Evolutionary conservation across 2,329 filamentous ascomycete species (phyloP).

Genomic region (Sporothrix schenckii): DNA sequence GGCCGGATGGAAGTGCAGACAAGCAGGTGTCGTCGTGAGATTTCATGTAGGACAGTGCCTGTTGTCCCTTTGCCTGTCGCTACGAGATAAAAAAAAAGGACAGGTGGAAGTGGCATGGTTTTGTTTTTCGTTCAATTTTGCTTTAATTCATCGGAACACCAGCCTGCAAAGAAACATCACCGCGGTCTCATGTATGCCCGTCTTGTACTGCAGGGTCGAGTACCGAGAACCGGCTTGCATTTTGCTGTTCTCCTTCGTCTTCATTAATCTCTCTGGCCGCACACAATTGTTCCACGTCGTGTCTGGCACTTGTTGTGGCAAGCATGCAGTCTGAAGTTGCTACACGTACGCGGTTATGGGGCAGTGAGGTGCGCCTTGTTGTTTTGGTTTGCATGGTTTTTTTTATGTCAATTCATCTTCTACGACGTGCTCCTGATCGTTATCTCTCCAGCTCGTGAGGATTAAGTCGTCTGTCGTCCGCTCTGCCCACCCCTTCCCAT

Average conservation of each 20-base stretch:
- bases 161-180: no score
- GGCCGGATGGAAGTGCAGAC: background rate
- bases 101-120: no score
- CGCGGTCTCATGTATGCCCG: background rate
- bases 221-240: no score
- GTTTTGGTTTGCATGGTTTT: background rate
- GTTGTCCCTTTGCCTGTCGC: background rate
- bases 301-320: conserved; percentile 23
- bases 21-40: background rate
- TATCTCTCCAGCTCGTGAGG: background rate
- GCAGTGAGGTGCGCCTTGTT: background rate
- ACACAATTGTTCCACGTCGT: background rate
- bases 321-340: background rate
- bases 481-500: background rate
- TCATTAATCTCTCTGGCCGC: background rate
- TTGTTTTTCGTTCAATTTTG: background rate
- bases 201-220: no score
- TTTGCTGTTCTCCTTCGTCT: no score
- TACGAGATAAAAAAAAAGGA: background rate
- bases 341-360: background rate
- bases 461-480: background rate
- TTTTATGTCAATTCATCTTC: conserved; percentile 2
- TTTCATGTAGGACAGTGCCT: background rate
- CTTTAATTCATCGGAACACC: no score
- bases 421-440: background rate